Evolutionary conservation across 768 basidiomycete species (phyloP), one percentile per base, ranked within the genome.

Genomic region (Podaxis sp.): DNA sequence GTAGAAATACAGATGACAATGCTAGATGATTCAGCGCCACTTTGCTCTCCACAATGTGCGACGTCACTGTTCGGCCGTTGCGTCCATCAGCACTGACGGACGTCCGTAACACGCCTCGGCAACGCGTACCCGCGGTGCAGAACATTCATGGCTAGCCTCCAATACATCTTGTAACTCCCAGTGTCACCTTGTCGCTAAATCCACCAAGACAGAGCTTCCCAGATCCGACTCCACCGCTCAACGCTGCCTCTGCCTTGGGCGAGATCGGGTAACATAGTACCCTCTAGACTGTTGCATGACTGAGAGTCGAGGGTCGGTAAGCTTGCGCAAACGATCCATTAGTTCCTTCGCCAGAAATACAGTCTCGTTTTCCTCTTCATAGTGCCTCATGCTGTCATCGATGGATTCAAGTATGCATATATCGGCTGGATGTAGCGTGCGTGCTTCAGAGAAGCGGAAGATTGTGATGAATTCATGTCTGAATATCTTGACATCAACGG

Each of bases 401-500:
- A 87, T 81, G 28, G 72, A 66, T 67, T 85, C 80, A 23, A 87
- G 70, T 57, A 87, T 77, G 61, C 72, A 74, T 13, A 87, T 76
- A 55, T 83, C 77, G 1, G 76, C 64, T 11, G 82, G 80, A 62
- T 86, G 80, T 11, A 84, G 63, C 2, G 78, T 79, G 47, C 70
- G 70, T 48, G 70, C 70, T 65, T 81, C 76, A 7, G 73, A 70
- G 59, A 83, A 80, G 40, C 85, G 83, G 65, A 87, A 87, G 55
- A 87, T 87, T 64, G 82, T 81, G 69, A 82, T 81, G 63, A 86
- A 85, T 69, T 87, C 85, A 67, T 87, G 84, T 61, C 75, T 77
- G 68, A 82, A 84, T 48, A 83, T 74, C 68, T 81, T 82, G n/a
- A 82, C 77, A 54, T 82, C 78, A 38, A 82, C 72, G 7, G 79